phyloP scores from a whole-genome alignment of 2,329 filamentous ascomycete genomes.

The Aspergillus nomiae region DNA sequence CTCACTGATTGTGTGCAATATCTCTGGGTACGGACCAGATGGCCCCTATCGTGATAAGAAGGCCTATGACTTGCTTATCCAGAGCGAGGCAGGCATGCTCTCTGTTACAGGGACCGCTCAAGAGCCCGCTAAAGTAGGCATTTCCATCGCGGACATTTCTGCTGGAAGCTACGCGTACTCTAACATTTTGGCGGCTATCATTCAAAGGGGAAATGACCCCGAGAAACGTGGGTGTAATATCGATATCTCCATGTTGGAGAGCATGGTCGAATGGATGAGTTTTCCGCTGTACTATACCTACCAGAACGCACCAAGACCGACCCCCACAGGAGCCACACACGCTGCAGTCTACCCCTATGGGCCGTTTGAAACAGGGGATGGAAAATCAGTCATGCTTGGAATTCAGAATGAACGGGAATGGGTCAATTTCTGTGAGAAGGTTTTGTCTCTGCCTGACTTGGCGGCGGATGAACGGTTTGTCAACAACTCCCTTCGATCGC shows the following conservation, averaged over 20 bases:
- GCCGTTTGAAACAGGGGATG: slow-evolving; percentile 53
- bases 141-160: slow-evolving; percentile 58
- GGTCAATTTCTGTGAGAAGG: slow-evolving; percentile 51
- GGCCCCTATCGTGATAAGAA: slow-evolving; percentile 58
- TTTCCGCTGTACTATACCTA: slow-evolving; percentile 60
- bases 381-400: slow-evolving; percentile 56
- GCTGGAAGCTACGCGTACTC: slow-evolving; percentile 57
- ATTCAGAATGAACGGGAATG: slow-evolving; percentile 62
- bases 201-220: slow-evolving; percentile 51
- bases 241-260: slow-evolving; percentile 61
- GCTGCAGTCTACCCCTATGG: slow-evolving; percentile 61
- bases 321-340: slow-evolving; percentile 54
- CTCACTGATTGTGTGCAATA: slow-evolving; percentile 55
- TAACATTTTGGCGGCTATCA: slow-evolving; percentile 53
- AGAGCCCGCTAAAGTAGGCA: slow-evolving; percentile 54
- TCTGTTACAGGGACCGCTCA: slow-evolving; percentile 52
- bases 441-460: slow-evolving; percentile 48
- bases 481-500: slow-evolving; percentile 49
- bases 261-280: slow-evolving; percentile 62
- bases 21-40: slow-evolving; percentile 55
- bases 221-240: slow-evolving; percentile 50
- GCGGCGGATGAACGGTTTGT: slow-evolving; percentile 51
- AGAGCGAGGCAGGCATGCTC: slow-evolving; percentile 57
- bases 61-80: slow-evolving; percentile 58
- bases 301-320: slow-evolving; percentile 46